Percentiles rank a stretch among this genome's conserved stretches.
phyloP scores from a whole-genome alignment of 331 rosid species.

The Erythrophleum ivorense region DNA sequence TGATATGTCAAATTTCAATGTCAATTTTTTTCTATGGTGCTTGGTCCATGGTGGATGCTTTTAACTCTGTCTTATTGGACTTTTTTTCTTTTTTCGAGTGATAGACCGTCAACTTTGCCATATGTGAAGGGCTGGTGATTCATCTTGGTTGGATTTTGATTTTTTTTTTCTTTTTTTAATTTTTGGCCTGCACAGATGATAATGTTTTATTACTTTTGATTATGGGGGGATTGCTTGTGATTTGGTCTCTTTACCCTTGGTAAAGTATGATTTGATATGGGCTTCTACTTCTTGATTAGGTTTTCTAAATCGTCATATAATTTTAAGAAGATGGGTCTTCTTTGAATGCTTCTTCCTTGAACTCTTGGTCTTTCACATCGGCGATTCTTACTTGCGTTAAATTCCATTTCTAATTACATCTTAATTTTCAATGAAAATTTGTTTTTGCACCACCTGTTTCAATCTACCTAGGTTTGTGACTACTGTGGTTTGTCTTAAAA shows the following conservation, averaged over 20 bases:
- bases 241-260: not conserved
- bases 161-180: not conserved
- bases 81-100: not conserved
- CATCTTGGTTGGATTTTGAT: conserved; percentile 11
- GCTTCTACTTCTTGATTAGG: conserved; percentile 2
- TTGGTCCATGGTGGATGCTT: conserved; percentile 6
- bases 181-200: conserved; percentile 1
- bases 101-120: not conserved
- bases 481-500: not conserved
- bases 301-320: conserved; percentile 8
- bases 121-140: conserved; percentile 24
- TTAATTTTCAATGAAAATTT: not conserved
- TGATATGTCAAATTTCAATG: conserved; percentile 28
- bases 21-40: conserved; percentile 11
- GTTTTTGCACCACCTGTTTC: not conserved
- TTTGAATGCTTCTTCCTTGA: not conserved
- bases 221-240: not conserved
- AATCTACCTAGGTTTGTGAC: not conserved
- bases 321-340: not conserved
- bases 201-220: not conserved
- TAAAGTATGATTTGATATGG: not conserved
- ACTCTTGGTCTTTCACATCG: not conserved
- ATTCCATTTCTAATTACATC: not conserved
- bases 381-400: not conserved
- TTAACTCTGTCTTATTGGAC: not conserved